Base-by-base conservation (phyloP, 805 yeast species). In the Ogataea nonfermentans region DNA sequence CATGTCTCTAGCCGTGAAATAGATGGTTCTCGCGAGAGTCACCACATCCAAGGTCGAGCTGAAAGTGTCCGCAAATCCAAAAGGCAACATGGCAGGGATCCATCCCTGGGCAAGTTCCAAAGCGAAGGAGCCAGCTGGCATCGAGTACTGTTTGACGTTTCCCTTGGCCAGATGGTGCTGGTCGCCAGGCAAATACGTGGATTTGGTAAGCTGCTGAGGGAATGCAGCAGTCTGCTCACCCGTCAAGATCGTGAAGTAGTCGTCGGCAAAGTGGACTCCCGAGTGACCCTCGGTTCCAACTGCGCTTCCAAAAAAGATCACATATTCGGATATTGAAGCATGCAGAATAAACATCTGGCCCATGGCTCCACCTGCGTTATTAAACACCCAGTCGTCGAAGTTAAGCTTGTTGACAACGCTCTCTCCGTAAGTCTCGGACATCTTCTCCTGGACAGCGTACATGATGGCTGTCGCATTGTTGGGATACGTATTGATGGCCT, bases 321-420 rank as follows among this genome's bases (percentile, higher is more conserved):
- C 66, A 61, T 93, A 93, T 66, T 93, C 99, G 6, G 93, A 72
- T 53, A 93, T 71, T 7, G 98, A 93, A 9, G 98, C 97, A 63
- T 93, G 99, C 50, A 91, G 71, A 46, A 93, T 87, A 53, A 87
- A 76, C 98, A 93, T 91, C 40, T 89, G 79, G 16, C 95, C 93
- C 99, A 93, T 93, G 37, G 99, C 98, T 52, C 96, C 96, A 40
- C 99, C 99, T 3, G 99, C 99, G 55, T 87, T 88, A 74, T 93
- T 93, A 76, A 81, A 91, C 36, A 93, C 84, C 98, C 98, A 93
- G 49, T 90, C 91, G 37, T 84, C 84, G 35, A 71, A 69, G 59
- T 81, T 77, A 50, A 83, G 71, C 48, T 79, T 79, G 64, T 86
- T 86, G 64, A 91, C 76, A 50, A 74, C 59, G 6, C 78, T 79